Evolutionary conservation across 148 eudicot species (phyloP).

Genomic region (Vaccinium macrocarpon): DNA sequence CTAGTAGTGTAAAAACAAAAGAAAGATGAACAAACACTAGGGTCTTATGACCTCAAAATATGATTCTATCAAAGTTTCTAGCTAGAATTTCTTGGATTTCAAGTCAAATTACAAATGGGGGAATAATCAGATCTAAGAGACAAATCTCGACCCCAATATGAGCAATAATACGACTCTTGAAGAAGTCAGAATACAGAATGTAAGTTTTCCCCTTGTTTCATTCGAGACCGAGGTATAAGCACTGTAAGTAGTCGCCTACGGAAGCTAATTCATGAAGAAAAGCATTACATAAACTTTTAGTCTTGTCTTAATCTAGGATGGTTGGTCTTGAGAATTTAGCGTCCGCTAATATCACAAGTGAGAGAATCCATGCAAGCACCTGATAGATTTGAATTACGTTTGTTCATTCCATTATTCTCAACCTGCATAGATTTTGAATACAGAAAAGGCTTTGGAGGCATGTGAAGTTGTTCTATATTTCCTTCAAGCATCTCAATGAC

Average conservation of each 20-base stretch:
- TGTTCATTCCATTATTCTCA: background rate
- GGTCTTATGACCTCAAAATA: background rate
- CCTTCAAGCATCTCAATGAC: conserved; percentile 13
- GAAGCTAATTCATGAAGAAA: too few species aligned
- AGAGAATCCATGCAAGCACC: background rate
- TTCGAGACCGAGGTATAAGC: too few species aligned
- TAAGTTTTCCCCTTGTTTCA: too few species aligned
- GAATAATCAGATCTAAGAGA: background rate
- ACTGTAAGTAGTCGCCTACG: too few species aligned
- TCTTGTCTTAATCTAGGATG: background rate
- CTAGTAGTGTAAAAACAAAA: too few species aligned
- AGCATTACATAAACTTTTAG: too few species aligned
- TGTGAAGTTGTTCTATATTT: background rate
- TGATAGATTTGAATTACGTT: background rate
- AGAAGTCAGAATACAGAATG: background rate
- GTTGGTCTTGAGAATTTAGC: too few species aligned
- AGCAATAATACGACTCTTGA: background rate
- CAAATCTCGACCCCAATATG: background rate
- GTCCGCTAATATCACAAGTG: too few species aligned
- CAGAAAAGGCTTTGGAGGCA: conserved; percentile 11
- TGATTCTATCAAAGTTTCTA: background rate
- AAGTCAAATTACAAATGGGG: background rate
- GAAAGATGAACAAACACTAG: too few species aligned
- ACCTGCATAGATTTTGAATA: background rate
- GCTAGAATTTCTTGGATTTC: background rate